These are phyloP conservation scores for Thielaviopsis musarum DNA, from an alignment of 2,329 filamentous ascomycete genomes.

Conservation along the genomic window DNA sequence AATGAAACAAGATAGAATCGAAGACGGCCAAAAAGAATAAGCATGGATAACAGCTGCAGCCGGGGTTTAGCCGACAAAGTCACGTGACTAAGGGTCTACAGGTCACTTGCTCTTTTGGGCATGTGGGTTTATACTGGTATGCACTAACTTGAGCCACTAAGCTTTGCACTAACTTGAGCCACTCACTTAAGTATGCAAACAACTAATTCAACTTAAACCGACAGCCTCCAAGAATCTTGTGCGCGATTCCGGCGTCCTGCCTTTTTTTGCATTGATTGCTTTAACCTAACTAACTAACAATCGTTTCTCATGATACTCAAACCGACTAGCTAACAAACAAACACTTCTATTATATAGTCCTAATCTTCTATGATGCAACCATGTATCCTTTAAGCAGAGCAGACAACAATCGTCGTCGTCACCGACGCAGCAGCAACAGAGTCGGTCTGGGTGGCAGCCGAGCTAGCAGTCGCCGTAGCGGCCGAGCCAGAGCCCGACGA, in stretches of 20 bases:
- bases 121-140: too few species aligned
- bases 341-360: not conserved
- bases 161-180: too few species aligned
- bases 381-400: conserved; percentile 1
- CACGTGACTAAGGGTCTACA: not conserved
- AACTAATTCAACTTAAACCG: not conserved
- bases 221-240: not conserved
- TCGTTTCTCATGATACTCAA: not conserved
- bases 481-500: not conserved
- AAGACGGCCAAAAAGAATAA: too few species aligned
- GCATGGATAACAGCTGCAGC: not conserved
- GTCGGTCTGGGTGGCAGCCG: not conserved
- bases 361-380: not conserved
- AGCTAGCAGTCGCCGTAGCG: not conserved
- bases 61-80: not conserved
- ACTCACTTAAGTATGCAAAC: too few species aligned
- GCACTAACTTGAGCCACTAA: too few species aligned
- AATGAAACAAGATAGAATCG: too few species aligned
- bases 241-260: not conserved
- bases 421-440: not conserved
- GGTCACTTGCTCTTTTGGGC: not conserved
- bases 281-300: not conserved
- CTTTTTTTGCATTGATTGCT: not conserved
- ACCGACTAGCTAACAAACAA: not conserved
- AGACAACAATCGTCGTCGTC: conserved; percentile 6